These are phyloP conservation scores for Botrytis porri DNA, from an alignment of 2,329 filamentous ascomycete genomes.

Conservation along the genomic window DNA sequence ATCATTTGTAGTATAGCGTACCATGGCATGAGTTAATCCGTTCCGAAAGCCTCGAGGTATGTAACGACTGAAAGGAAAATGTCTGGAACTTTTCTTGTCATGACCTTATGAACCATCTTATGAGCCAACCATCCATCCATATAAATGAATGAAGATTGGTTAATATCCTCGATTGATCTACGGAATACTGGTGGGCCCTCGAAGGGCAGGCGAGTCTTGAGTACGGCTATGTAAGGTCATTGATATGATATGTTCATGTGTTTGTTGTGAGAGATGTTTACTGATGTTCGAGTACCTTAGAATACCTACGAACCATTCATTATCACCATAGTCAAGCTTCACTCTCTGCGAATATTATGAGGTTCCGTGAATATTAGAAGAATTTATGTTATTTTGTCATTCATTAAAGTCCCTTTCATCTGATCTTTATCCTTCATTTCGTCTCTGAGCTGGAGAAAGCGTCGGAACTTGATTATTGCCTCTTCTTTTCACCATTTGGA, in stretches of 20 bases:
- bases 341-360: not conserved
- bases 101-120: not conserved
- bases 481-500: not conserved
- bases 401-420: not conserved
- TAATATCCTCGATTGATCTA: constrained; percentile 6
- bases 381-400: not conserved
- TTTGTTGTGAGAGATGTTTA: constrained; percentile 9
- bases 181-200: constrained; percentile 11
- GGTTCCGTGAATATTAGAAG: not conserved
- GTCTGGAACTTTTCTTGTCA: constrained; percentile 1
- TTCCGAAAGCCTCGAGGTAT: constrained; percentile 7
- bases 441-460: not conserved
- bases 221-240: not conserved
- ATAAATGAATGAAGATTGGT: not conserved
- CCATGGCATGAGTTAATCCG: not conserved
- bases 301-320: not conserved
- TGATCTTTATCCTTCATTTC: constrained; percentile 5
- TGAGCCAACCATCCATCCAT: not conserved
- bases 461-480: not conserved
- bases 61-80: constrained; percentile 15
- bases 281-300: constrained; percentile 13
- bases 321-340: constrained; percentile 2
- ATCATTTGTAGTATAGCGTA: not conserved
- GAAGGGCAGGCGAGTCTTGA: constrained; percentile 11
- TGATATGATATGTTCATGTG: not conserved